phyloP scores from a whole-genome alignment of 2,329 filamentous ascomycete genomes.

The Colletotrichum paranaense region DNA sequence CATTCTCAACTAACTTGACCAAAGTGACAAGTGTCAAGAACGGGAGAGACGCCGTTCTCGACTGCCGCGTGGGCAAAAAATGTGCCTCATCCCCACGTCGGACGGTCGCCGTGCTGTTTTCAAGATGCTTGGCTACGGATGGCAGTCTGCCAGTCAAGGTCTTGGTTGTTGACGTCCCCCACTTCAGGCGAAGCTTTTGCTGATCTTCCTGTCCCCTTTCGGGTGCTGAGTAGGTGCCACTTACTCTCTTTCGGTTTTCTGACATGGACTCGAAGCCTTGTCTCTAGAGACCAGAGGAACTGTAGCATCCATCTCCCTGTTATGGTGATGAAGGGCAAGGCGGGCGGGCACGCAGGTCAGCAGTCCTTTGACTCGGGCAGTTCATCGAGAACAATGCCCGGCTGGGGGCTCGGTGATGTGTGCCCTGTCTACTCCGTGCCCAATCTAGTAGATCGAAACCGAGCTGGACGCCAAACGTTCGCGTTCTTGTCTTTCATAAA shows the following conservation, averaged over 20 bases:
- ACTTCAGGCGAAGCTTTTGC: constrained; percentile 34
- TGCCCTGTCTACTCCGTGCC: background rate
- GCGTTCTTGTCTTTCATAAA: background rate
- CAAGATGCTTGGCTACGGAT: background rate
- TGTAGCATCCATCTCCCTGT: background rate
- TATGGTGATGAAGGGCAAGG: background rate
- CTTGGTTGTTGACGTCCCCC: constrained; percentile 6
- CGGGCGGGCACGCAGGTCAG: background rate
- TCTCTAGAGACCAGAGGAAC: background rate
- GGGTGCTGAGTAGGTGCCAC: background rate
- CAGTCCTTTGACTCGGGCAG: background rate
- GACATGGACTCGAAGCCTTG: background rate
- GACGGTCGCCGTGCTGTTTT: background rate
- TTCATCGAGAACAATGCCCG: background rate
- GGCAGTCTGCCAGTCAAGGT: background rate
- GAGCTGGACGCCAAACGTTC: background rate
- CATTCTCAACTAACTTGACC: background rate
- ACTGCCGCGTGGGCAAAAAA: constrained; percentile 11
- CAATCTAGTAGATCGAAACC: background rate
- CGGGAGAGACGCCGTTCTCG: constrained; percentile 1
- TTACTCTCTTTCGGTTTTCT: background rate
- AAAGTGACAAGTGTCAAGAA: background rate
- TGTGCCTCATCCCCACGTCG: background rate
- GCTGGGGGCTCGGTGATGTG: background rate
- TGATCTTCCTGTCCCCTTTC: constrained; percentile 13